phyloP scores from a whole-genome alignment of 1,284 basidiomycete species.

The Heterobasidion occidentale region DNA sequence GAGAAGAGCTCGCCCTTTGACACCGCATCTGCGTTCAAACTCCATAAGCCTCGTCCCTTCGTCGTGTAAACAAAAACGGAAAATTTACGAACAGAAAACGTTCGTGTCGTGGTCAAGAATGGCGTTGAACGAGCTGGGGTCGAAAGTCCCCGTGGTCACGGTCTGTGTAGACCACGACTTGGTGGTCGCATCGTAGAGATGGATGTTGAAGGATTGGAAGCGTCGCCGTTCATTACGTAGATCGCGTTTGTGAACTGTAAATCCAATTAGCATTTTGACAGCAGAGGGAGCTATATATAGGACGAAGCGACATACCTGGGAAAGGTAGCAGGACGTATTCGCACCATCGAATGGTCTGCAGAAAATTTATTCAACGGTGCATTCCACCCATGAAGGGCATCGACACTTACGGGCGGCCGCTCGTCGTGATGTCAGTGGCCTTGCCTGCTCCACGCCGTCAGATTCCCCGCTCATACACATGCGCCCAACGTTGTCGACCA shows the following conservation, averaged over 20 bases:
- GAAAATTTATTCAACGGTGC: not conserved
- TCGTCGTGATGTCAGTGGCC: slow-evolving; percentile 56
- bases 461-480: slow-evolving; percentile 3
- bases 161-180: slow-evolving; percentile 63
- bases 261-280: not conserved
- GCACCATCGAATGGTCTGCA: slow-evolving; percentile 58
- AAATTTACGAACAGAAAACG: slow-evolving; percentile 52
- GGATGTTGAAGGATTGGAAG: slow-evolving; percentile 53
- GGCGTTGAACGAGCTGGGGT: slow-evolving; percentile 46
- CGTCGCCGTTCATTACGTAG: slow-evolving; percentile 74
- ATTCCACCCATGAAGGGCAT: slow-evolving; percentile 1
- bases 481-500: not conserved
- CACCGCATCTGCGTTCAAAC: slow-evolving; percentile 42
- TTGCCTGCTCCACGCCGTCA: slow-evolving; percentile 26
- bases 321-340: slow-evolving; percentile 66
- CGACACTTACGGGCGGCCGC: slow-evolving; percentile 57
- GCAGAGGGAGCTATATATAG: not conserved
- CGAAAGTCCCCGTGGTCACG: slow-evolving; percentile 41
- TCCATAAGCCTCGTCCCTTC: not conserved
- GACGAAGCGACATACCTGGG: slow-evolving; percentile 34
- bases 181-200: slow-evolving; percentile 59
- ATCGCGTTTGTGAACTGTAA: slow-evolving; percentile 64
- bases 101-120: slow-evolving; percentile 90
- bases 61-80: slow-evolving; percentile 3
- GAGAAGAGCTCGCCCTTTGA: slow-evolving; percentile 53